Evolutionary conservation across 805 yeast species (phyloP).

Genomic region (Wickerhamiella lipophila): DNA sequence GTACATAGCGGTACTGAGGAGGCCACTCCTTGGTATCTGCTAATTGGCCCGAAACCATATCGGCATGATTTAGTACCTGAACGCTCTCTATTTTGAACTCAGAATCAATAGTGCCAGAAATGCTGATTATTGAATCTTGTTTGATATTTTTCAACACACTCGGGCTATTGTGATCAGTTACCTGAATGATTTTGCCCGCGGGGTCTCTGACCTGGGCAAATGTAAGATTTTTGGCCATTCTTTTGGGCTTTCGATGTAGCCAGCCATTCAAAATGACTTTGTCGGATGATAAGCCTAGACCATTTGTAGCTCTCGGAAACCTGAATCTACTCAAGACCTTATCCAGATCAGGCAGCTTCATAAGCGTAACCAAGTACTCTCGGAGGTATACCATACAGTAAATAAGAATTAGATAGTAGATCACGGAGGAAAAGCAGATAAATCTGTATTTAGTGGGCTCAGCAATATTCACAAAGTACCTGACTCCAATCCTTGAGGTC

Average conservation of each 20-base stretch:
- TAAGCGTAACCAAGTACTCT: neutral
- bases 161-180: slow-evolving; percentile 33
- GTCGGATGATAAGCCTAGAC: neutral
- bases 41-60: slow-evolving; percentile 54
- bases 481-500: no score
- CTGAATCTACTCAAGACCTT: slow-evolving; percentile 10
- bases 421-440: no score
- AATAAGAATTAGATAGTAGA: no score
- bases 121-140: slow-evolving; percentile 63
- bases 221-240: slow-evolving; percentile 47
- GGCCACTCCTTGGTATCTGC: slow-evolving; percentile 52
- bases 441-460: no score
- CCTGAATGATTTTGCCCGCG: slow-evolving; percentile 53
- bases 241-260: slow-evolving; percentile 63
- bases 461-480: no score
- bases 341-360: slow-evolving; percentile 10
- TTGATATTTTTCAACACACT: slow-evolving; percentile 37
- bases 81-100: slow-evolving; percentile 46
- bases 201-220: slow-evolving; percentile 70
- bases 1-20: slow-evolving; percentile 68
- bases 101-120: slow-evolving; percentile 37
- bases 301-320: slow-evolving; percentile 14
- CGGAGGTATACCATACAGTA: no score
- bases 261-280: slow-evolving; percentile 60
- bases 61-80: slow-evolving; percentile 50